These are phyloP conservation scores for Penicillium sclerotigenum DNA, from an alignment of 2,329 filamentous ascomycete species.

Conservation along the genomic window DNA sequence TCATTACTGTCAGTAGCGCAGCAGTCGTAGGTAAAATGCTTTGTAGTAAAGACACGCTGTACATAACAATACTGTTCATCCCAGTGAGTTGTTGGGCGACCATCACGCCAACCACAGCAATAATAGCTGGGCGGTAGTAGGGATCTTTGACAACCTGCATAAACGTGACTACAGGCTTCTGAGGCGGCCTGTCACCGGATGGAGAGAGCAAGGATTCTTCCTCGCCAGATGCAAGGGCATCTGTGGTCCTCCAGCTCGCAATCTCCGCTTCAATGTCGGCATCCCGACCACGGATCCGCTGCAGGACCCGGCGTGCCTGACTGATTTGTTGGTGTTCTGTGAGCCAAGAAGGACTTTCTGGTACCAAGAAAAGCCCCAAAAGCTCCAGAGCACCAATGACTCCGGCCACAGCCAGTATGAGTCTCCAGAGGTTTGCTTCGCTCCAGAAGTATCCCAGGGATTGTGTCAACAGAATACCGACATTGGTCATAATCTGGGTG, in stretches of 20 bases:
- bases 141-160: constrained; percentile 62
- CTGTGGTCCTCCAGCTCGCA: constrained; percentile 52
- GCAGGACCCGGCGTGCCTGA: constrained; percentile 65
- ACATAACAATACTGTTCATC: constrained; percentile 98
- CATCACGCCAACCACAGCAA: constrained; percentile 88
- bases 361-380: constrained; percentile 68
- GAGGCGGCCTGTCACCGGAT: constrained; percentile 60
- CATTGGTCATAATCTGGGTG: constrained; percentile 91
- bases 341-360: constrained; percentile 86
- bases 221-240: constrained; percentile 50
- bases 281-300: constrained; percentile 68
- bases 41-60: constrained; percentile 84
- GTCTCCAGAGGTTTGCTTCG: constrained; percentile 73
- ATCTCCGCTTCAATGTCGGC: constrained; percentile 72
- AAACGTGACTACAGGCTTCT: constrained; percentile 66
- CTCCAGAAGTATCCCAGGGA: constrained; percentile 84
- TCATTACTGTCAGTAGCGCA: constrained; percentile 77
- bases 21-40: constrained; percentile 78
- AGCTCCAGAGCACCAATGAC: constrained; percentile 65
- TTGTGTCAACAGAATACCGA: constrained; percentile 82
- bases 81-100: constrained; percentile 87
- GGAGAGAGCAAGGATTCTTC: constrained; percentile 64
- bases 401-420: constrained; percentile 73
- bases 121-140: constrained; percentile 67
- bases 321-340: constrained; percentile 61